A percentile compares a stretch with the other conserved stretches of the same genome.
Conservation (phyloP, 2,329 filamentous ascomycete species). For the Periconia sp. region DNA sequence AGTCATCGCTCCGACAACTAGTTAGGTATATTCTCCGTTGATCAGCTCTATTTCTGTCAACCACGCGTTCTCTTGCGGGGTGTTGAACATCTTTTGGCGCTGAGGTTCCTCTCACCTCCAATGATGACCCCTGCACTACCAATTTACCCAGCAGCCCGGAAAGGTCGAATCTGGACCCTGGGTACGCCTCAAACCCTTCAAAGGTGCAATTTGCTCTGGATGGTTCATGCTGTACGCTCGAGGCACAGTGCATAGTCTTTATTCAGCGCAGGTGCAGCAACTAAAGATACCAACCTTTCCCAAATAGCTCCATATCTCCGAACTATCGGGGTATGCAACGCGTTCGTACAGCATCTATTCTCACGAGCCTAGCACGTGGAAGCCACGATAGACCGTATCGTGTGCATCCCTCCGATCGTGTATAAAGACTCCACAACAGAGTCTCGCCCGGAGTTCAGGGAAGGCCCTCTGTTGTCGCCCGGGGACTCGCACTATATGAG, state of each 20-base stretch:
- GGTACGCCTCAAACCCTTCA: slow-evolving; percentile 2
- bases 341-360: slow-evolving; percentile 10
- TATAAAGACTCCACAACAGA: slow-evolving; percentile 4
- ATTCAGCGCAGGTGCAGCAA: slow-evolving; percentile 1
- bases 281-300: slow-evolving; percentile 7
- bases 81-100: too few species aligned
- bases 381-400: not conserved
- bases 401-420: not conserved
- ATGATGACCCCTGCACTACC: slow-evolving; percentile 19
- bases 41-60: too few species aligned
- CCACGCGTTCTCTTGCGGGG: too few species aligned
- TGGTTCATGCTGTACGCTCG: not conserved
- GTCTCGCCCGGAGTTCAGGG: not conserved
- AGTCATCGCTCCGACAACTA: too few species aligned
- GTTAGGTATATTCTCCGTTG: too few species aligned
- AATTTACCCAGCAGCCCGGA: slow-evolving; percentile 9
- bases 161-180: not conserved
- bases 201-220: not conserved
- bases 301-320: slow-evolving; percentile 8
- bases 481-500: not conserved
- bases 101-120: too few species aligned
- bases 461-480: not conserved
- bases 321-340: slow-evolving; percentile 17
- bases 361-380: slow-evolving; percentile 15
- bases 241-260: slow-evolving; percentile 5